A percentile compares a stretch with the other conserved stretches of the same genome.
These are phyloP conservation scores for Neodidymelliopsis sp. DNA, from an alignment of 2,329 filamentous ascomycete species.

Conservation along the genomic window DNA sequence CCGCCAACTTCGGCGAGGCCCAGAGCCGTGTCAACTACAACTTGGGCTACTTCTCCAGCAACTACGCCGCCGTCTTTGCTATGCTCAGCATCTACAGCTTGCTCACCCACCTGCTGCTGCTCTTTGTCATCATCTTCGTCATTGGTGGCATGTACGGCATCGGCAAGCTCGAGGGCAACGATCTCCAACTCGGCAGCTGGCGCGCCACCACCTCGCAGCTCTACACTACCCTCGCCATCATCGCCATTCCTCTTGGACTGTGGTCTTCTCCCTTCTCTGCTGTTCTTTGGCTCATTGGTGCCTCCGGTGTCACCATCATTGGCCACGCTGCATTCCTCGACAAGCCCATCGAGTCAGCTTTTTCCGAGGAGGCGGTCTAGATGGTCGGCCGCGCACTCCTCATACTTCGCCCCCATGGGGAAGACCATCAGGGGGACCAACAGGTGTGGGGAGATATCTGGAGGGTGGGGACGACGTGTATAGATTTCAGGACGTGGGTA, in stretches of 20 bases:
- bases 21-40: conserved; percentile 98
- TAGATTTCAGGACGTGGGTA: conserved; percentile 73
- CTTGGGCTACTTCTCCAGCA: conserved; percentile 95
- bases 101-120: conserved; percentile 82
- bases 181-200: conserved; percentile 84
- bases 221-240: conserved; percentile 84
- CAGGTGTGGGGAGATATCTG: conserved; percentile 58
- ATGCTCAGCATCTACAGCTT: conserved; percentile 97
- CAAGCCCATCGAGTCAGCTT: conserved; percentile 99
- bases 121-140: conserved; percentile 92
- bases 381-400: conserved; percentile 99
- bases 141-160: conserved; percentile 89
- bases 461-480: conserved; percentile 54
- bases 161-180: conserved; percentile 84
- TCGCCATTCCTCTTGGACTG: conserved; percentile 84
- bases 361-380: conserved; percentile 99
- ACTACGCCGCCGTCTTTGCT: conserved; percentile 91
- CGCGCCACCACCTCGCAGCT: conserved; percentile 90
- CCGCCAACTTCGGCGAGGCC: conserved; percentile 85
- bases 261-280: conserved; percentile 85
- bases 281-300: conserved; percentile 93
- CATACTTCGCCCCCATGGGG: conserved; percentile 90
- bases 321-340: conserved; percentile 96
- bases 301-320: conserved; percentile 89
- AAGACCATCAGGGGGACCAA: conserved; percentile 93